A percentile compares a stretch with the other conserved stretches of the same genome.
Evolutionary conservation across 257 asterid species (phyloP).

Genomic region (Cinchona pubescens): DNA sequence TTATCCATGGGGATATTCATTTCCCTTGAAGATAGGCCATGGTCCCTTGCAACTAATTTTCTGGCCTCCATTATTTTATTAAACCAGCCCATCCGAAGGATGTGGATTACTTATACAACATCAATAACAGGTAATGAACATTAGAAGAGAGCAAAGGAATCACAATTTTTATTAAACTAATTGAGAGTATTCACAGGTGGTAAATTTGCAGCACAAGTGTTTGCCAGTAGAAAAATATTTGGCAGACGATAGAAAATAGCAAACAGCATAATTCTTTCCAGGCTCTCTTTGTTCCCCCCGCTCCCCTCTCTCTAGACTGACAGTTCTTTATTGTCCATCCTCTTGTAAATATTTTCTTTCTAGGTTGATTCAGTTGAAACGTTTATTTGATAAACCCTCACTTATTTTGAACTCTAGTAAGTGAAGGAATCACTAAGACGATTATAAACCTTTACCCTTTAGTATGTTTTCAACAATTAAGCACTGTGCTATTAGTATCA

Average conservation of each 20-base stretch:
- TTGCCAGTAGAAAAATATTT: slow-evolving; percentile 9
- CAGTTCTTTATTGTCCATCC: background rate
- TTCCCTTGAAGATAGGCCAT: slow-evolving; percentile 37
- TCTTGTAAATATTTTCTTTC: slow-evolving; percentile 8
- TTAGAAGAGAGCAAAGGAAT: slow-evolving; percentile 17
- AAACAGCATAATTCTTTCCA: slow-evolving; percentile 14
- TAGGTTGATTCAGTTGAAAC: background rate
- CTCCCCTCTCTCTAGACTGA: background rate
- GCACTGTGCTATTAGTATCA: too few species aligned
- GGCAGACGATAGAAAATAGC: slow-evolving; percentile 20
- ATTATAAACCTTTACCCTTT: background rate
- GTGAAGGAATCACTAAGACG: background rate
- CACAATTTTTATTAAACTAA: slow-evolving; percentile 31
- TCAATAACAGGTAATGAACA: slow-evolving; percentile 33
- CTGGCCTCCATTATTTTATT: slow-evolving; percentile 21
- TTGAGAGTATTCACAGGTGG: slow-evolving; percentile 27
- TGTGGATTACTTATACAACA: slow-evolving; percentile 33
- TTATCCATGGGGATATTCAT: slow-evolving; percentile 46
- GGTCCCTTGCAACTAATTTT: slow-evolving; percentile 14
- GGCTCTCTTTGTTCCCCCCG: background rate
- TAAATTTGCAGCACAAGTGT: slow-evolving; percentile 40
- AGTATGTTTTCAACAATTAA: background rate
- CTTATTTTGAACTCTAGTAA: background rate
- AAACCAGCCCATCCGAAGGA: slow-evolving; percentile 60
- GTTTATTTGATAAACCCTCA: background rate